Evolutionary conservation across 2,329 filamentous ascomycete species (phyloP).

Genomic region (Colletotrichum tanaceti): DNA sequence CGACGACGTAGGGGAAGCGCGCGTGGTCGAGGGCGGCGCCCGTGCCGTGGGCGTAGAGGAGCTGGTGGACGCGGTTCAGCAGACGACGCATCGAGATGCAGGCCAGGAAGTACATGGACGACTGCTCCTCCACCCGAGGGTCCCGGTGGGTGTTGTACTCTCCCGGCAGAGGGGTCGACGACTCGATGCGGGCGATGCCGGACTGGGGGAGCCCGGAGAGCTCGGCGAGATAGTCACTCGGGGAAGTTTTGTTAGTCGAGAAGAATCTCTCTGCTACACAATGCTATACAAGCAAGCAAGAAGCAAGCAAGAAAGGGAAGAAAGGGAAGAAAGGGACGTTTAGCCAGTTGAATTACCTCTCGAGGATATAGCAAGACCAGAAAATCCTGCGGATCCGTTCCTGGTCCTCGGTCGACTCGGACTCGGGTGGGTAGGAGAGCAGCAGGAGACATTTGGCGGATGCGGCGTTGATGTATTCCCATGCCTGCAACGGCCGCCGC

Average conservation of each 20-base stretch:
- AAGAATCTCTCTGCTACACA: not conserved
- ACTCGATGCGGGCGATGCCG: slow-evolving; percentile 63
- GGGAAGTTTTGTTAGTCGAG: not conserved
- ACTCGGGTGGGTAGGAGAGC: slow-evolving; percentile 55
- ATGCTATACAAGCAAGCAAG: too few species aligned
- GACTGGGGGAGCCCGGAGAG: slow-evolving; percentile 62
- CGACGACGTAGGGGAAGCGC: slow-evolving; percentile 60
- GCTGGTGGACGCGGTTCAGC: slow-evolving; percentile 60
- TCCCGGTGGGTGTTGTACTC: slow-evolving; percentile 58
- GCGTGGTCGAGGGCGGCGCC: slow-evolving; percentile 58
- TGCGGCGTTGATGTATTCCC: slow-evolving; percentile 62
- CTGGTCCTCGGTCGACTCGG: slow-evolving; percentile 53
- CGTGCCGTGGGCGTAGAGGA: slow-evolving; percentile 59
- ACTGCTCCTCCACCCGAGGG: slow-evolving; percentile 56
- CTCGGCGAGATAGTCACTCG: slow-evolving; percentile 64
- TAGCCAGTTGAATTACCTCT: too few species aligned
- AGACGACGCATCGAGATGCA: slow-evolving; percentile 64
- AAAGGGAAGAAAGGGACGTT: too few species aligned
- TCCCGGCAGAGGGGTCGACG: slow-evolving; percentile 60
- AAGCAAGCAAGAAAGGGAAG: too few species aligned
- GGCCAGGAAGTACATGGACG: slow-evolving; percentile 64
- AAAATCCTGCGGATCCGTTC: slow-evolving; percentile 64
- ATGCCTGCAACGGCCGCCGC: slow-evolving; percentile 62
- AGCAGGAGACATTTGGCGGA: slow-evolving; percentile 63
- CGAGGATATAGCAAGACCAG: slow-evolving; percentile 66